A percentile compares a stretch with the other conserved stretches of the same genome.
Conservation (phyloP, 257 asterid genomes). For the Gentiana straminea region DNA sequence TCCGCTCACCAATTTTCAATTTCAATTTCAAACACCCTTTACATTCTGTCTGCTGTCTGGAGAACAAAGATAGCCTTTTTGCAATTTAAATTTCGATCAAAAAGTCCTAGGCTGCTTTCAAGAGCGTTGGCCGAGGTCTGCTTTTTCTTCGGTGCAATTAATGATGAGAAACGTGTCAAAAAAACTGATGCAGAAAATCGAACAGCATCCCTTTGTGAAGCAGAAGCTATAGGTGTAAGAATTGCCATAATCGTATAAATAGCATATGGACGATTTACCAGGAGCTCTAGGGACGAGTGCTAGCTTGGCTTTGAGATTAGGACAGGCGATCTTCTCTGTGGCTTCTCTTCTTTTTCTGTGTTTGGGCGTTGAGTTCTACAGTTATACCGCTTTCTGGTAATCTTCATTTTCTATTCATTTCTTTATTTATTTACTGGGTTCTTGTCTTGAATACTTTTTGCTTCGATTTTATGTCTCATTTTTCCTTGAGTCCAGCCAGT, state of each 20-base stretch:
- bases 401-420: background rate
- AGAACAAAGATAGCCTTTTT: no score
- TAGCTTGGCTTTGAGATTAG: constrained; percentile 84
- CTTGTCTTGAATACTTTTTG: background rate
- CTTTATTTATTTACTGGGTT: background rate
- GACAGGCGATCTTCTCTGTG: constrained; percentile 74
- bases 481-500: no score
- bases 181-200: no score
- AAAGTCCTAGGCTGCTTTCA: no score
- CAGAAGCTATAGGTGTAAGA: background rate
- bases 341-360: constrained; percentile 96
- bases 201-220: no score
- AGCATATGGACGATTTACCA: constrained; percentile 79
- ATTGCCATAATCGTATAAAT: background rate
- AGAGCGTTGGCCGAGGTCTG: no score
- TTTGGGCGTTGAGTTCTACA: constrained; percentile 75
- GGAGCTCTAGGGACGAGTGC: constrained; percentile 90
- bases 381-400: constrained; percentile 96
- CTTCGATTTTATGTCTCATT: background rate
- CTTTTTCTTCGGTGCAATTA: background rate
- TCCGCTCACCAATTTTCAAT: no score
- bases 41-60: no score
- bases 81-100: no score
- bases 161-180: constrained; percentile 1
- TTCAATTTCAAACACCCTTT: no score